phyloP scores from a whole-genome alignment of 2,329 filamentous ascomycete genomes.

The Didymella sp. region DNA sequence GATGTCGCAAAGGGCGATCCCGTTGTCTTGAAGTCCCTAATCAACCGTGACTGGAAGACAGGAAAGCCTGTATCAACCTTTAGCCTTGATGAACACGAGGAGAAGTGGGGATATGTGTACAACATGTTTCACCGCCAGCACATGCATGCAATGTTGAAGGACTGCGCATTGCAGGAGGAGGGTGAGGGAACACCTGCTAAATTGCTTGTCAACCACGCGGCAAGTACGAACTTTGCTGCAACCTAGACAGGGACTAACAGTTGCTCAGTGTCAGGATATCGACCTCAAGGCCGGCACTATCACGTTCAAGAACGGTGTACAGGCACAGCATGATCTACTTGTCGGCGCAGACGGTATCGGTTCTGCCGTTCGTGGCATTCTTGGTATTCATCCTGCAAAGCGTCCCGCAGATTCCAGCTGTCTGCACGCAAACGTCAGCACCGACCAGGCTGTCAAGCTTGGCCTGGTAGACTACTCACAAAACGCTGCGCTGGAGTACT shows the following conservation, averaged over 20 bases:
- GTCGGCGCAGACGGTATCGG: constrained; percentile 73
- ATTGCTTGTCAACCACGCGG: constrained; percentile 63
- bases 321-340: constrained; percentile 64
- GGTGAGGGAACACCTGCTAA: constrained; percentile 63
- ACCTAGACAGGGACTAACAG: not conserved
- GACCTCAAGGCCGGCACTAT: constrained; percentile 56
- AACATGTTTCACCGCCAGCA: constrained; percentile 75
- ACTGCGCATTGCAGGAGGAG: constrained; percentile 60
- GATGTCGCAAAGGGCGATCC: constrained; percentile 70
- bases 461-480: constrained; percentile 69
- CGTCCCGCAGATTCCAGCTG: constrained; percentile 67
- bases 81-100: constrained; percentile 68
- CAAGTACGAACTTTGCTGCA: constrained; percentile 1
- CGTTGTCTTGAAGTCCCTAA: constrained; percentile 69
- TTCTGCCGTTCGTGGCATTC: constrained; percentile 66
- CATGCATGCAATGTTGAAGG: constrained; percentile 72
- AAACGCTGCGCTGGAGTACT: constrained; percentile 70
- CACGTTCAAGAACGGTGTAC: constrained; percentile 56
- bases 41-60: constrained; percentile 74
- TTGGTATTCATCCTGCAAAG: constrained; percentile 69
- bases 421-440: constrained; percentile 69
- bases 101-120: constrained; percentile 67
- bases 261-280: constrained; percentile 55
- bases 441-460: constrained; percentile 64
- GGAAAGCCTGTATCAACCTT: constrained; percentile 71